Percentiles rank a stretch among this genome's conserved stretches.
Conservation (phyloP, 306 rosid species). For the Nissolia schottii region DNA sequence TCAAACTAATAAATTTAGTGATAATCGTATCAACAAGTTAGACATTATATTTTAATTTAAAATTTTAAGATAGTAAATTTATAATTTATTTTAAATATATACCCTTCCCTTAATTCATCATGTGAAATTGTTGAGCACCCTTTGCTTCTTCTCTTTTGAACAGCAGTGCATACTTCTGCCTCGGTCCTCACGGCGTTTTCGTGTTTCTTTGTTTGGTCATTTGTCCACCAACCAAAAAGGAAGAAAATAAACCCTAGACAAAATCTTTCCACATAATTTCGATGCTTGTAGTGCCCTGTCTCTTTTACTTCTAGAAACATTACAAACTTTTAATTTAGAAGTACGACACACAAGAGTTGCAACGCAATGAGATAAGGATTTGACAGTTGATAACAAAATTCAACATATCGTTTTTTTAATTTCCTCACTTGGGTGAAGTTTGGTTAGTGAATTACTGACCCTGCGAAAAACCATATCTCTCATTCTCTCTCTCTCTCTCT, state of each 20-base stretch:
- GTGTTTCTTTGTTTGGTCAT: constrained; percentile 37
- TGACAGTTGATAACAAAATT: constrained; percentile 16
- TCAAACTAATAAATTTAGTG: no score
- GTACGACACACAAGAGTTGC: not conserved
- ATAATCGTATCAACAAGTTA: no score
- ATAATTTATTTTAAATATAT: no score
- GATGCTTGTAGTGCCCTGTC: constrained; percentile 20
- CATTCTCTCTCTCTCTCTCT: not conserved
- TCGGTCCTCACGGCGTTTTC: not conserved
- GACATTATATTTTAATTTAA: no score
- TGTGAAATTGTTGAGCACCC: no score
- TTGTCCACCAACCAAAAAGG: constrained; percentile 66
- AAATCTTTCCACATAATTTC: constrained; percentile 29
- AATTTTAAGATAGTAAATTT: no score
- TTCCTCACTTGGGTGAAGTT: constrained; percentile 24
- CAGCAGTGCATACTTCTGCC: no score
- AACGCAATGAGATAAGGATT: constrained; percentile 17
- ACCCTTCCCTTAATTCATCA: no score
- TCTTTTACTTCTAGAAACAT: constrained; percentile 35
- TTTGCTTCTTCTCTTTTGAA: no score
- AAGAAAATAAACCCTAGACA: not conserved
- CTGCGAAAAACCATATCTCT: not conserved
- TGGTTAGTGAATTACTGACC: constrained; percentile 26
- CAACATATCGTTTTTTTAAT: constrained; percentile 12
- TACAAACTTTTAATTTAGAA: not conserved